Conservation (phyloP, 225 moss, liverwort and hornwort species). For the Bryoerythrophyllum caledonicum region DNA sequence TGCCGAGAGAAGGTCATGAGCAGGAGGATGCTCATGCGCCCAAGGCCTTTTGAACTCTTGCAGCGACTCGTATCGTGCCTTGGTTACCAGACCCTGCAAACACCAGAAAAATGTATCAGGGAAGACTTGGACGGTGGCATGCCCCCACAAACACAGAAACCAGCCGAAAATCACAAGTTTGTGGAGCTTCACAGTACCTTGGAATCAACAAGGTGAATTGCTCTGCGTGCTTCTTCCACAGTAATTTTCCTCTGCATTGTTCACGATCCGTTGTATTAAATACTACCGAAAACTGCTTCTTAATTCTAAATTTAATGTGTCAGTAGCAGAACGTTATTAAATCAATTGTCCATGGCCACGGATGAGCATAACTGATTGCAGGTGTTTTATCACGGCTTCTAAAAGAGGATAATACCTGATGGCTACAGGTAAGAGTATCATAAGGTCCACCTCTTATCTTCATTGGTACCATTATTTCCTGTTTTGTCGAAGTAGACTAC, state of each 20-base stretch:
- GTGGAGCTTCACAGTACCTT: slow-evolving; percentile 40
- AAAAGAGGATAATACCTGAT: slow-evolving; percentile 17
- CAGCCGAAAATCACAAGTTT: slow-evolving; percentile 7
- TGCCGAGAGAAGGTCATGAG: slow-evolving; percentile 48
- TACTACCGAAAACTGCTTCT: slow-evolving; percentile 9
- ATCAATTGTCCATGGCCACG: background rate
- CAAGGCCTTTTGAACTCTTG: slow-evolving; percentile 64
- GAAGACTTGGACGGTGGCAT: background rate
- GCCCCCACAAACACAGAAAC: background rate
- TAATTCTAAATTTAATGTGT: background rate
- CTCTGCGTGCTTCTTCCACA: slow-evolving; percentile 56
- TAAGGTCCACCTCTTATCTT: slow-evolving; percentile 28
- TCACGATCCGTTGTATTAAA: background rate
- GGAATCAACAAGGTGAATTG: slow-evolving; percentile 68
- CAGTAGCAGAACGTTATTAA: background rate
- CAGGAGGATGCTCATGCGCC: slow-evolving; percentile 58
- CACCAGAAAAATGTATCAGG: background rate
- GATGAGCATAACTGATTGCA: slow-evolving; percentile 4
- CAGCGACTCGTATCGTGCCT: slow-evolving; percentile 58
- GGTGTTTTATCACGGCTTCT: background rate
- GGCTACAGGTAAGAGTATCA: slow-evolving; percentile 20
- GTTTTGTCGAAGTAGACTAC: slow-evolving; percentile 13
- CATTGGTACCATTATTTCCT: slow-evolving; percentile 22
- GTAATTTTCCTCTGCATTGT: slow-evolving; percentile 40
- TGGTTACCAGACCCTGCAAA: slow-evolving; percentile 61